These are phyloP conservation scores for Mycena haematopus DNA, from an alignment of 768 basidiomycete genomes.

Conservation along the genomic window DNA sequence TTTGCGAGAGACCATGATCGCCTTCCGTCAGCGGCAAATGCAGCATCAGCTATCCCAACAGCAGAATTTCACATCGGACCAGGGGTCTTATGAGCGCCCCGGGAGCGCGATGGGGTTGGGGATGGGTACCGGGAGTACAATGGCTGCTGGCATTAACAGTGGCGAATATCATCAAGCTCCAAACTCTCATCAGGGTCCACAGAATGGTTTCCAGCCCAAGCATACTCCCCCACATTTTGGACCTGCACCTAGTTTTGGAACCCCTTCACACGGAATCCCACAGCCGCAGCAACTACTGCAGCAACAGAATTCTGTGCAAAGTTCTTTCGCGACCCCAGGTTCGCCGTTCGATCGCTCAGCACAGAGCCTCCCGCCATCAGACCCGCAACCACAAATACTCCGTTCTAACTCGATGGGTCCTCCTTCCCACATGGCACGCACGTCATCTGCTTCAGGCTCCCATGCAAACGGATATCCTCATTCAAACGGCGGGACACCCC, in stretches of 20 bases:
- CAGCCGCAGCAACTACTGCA: slow-evolving; percentile 9
- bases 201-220: slow-evolving; percentile 19
- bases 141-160: slow-evolving; percentile 14
- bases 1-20: slow-evolving; percentile 3
- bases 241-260: slow-evolving; percentile 10
- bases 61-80: slow-evolving; percentile 18
- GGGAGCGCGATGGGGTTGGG: slow-evolving; percentile 26
- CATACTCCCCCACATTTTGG: slow-evolving; percentile 25
- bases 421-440: slow-evolving; percentile 17
- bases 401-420: slow-evolving; percentile 29
- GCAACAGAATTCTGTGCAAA: slow-evolving; percentile 11
- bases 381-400: slow-evolving; percentile 17
- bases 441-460: slow-evolving; percentile 22
- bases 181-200: slow-evolving; percentile 7
- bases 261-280: slow-evolving; percentile 12
- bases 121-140: slow-evolving; percentile 10
- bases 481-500: slow-evolving; percentile 14
- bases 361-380: slow-evolving; percentile 17
- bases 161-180: slow-evolving; percentile 17
- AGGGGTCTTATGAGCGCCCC: slow-evolving; percentile 16
- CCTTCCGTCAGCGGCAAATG: slow-evolving; percentile 17
- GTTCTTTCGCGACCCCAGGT: slow-evolving; percentile 2
- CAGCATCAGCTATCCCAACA: slow-evolving; percentile 18
- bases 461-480: slow-evolving; percentile 11
- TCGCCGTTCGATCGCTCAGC: slow-evolving; percentile 24